phyloP scores from a whole-genome alignment of 257 asterid species.

The Pogostemon cablin region DNA sequence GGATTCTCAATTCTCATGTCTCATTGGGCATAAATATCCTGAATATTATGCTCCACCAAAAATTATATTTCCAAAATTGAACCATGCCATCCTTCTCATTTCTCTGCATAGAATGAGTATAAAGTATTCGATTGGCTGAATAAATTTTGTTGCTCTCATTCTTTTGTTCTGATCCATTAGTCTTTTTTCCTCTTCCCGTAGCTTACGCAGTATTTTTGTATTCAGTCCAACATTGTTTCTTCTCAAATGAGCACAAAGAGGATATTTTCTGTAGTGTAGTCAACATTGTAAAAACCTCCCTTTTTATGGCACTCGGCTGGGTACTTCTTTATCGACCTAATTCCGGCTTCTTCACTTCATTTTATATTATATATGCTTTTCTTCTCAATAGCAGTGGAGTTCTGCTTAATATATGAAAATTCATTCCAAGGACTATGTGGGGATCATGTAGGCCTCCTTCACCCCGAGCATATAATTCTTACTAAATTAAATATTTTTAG shows the following conservation, averaged over 20 bases:
- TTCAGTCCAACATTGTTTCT: constrained; percentile 4
- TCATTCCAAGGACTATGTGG: not conserved
- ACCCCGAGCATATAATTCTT: not conserved
- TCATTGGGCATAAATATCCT: constrained; percentile 4
- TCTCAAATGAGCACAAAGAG: not conserved
- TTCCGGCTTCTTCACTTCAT: not conserved
- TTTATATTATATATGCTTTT: not conserved
- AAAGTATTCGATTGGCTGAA: not conserved
- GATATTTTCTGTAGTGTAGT: not conserved
- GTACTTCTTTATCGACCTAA: not conserved
- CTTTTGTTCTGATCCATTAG: constrained; percentile 1
- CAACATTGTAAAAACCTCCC: not conserved
- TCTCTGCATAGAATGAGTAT: constrained; percentile 2
- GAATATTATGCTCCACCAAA: not conserved
- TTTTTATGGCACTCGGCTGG: not conserved
- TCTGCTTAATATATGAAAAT: not conserved
- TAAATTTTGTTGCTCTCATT: not conserved
- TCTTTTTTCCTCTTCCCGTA: not conserved
- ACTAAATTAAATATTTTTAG: not conserved
- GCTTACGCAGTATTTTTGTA: not conserved
- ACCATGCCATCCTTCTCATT: not conserved
- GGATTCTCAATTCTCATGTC: not conserved
- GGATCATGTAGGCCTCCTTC: not conserved
- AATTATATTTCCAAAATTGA: not conserved
- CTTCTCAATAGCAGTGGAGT: not conserved